Conservation (phyloP, 352 stramenopile species). For the Globisporangium cederbergense region DNA sequence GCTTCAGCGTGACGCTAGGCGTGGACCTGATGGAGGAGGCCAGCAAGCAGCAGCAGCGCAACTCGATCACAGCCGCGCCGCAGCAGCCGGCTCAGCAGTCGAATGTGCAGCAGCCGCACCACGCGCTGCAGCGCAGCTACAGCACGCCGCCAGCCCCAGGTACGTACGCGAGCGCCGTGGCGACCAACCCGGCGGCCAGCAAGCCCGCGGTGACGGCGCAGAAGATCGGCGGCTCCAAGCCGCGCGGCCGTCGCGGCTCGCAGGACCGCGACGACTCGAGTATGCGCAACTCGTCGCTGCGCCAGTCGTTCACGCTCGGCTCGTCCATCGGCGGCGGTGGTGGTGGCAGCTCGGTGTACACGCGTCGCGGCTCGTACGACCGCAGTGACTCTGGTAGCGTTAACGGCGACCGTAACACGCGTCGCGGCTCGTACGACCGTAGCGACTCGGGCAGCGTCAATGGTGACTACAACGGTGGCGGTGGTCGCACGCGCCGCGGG, state of each 20-base stretch:
- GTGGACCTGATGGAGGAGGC: conserved; percentile 63
- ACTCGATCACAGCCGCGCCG: conserved; percentile 40
- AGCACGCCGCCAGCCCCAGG: conserved; percentile 19
- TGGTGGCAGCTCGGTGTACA: conserved; percentile 30
- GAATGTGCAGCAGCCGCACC: conserved; percentile 13
- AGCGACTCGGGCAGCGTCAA: conserved; percentile 22
- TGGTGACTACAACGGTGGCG: conserved; percentile 26
- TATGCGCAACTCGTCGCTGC: conserved; percentile 20
- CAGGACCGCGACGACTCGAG: conserved; percentile 38
- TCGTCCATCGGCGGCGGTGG: conserved; percentile 15
- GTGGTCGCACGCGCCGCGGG: conserved; percentile 26
- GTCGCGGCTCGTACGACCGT: conserved; percentile 26
- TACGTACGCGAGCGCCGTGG: conserved; percentile 27
- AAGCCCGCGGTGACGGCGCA: not conserved
- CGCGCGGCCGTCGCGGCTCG: conserved; percentile 52
- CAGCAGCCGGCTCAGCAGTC: conserved; percentile 5
- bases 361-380: conserved; percentile 52
- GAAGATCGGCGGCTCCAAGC: conserved; percentile 5
- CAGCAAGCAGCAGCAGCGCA: conserved; percentile 56
- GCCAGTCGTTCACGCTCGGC: conserved; percentile 21
- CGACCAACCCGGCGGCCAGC: conserved; percentile 15
- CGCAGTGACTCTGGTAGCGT: conserved; percentile 35
- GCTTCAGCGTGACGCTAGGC: conserved; percentile 81
- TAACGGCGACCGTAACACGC: conserved; percentile 17
- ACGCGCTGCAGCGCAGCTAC: conserved; percentile 23